Percentiles rank a stretch among this genome's conserved stretches.
These are phyloP conservation scores for Pseudogymnoascus verrucosus DNA, from an alignment of 2,329 filamentous ascomycete species.

Conservation along the genomic window DNA sequence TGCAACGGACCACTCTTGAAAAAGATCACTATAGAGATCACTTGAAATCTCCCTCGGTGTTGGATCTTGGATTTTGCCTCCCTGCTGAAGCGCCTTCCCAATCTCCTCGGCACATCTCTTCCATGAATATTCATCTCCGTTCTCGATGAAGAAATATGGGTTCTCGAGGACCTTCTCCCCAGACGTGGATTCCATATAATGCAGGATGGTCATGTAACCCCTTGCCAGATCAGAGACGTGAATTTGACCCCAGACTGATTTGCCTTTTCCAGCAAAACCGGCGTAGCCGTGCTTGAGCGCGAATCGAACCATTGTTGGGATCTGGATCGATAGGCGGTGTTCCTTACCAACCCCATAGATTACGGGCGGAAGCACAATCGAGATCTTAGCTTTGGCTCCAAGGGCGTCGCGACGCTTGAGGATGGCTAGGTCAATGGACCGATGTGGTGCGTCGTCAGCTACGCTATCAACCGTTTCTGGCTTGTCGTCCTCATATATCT, in stretches of 20 bases:
- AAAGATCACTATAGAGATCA: slow-evolving; percentile 34
- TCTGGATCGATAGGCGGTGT: slow-evolving; percentile 37
- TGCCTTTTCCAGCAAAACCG: slow-evolving; percentile 36
- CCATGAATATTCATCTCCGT: slow-evolving; percentile 37
- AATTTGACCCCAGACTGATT: slow-evolving; percentile 34
- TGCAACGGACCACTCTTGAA: slow-evolving; percentile 29
- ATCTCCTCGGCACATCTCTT: slow-evolving; percentile 32
- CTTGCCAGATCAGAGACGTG: slow-evolving; percentile 41
- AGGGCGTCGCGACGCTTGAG: slow-evolving; percentile 30
- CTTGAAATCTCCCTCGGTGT: slow-evolving; percentile 29
- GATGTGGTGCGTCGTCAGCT: slow-evolving; percentile 36
- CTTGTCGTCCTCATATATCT: slow-evolving; percentile 36
- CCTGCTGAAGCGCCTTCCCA: slow-evolving; percentile 30
- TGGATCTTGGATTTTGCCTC: slow-evolving; percentile 32
- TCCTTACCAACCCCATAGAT: slow-evolving; percentile 38
- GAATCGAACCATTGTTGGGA: slow-evolving; percentile 39
- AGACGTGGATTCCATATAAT: slow-evolving; percentile 33
- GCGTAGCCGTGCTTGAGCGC: slow-evolving; percentile 24
- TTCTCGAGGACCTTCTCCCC: slow-evolving; percentile 30
- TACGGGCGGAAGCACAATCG: slow-evolving; percentile 39
- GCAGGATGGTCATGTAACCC: slow-evolving; percentile 37
- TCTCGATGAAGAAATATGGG: slow-evolving; percentile 43
- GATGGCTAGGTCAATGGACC: slow-evolving; percentile 38
- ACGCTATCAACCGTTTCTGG: slow-evolving; percentile 34
- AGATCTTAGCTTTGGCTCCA: slow-evolving; percentile 35